Base-by-base conservation (phyloP, 352 stramenopile species). In the Pythium myriotylum region DNA sequence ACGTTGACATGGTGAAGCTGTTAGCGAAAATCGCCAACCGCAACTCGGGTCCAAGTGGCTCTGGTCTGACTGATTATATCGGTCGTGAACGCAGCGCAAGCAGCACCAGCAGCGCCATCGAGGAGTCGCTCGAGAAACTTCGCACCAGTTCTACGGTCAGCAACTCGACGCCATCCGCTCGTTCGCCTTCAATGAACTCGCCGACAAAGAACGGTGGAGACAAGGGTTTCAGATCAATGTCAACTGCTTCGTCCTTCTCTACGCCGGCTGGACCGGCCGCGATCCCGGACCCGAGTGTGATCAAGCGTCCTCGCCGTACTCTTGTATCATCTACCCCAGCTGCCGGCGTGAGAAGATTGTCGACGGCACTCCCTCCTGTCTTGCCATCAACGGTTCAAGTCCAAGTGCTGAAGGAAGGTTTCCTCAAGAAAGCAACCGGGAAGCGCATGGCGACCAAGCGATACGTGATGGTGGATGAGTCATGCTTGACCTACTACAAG, bases 401-500 rank as follows among this genome's bases (percentile, higher is more conserved):
- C 39, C 73, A 89, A 60, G 74, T 94, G 51, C 75, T 91, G 58
- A 95, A 94, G 54, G 79, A 92, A 43, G 88, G 87, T 19, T 94
- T 88, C 57, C 47, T 96, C 42, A 84, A 82, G 63, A 95, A 91
- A 58, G 81, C 84, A 16, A 95, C 84, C 24, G 86, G 86, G 3
- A 88, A 85, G 65, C 84, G 84, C 4, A 89, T 85, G 77, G 88
- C 88, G 5, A 91, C 76, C 16, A 95, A 95, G 66, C 85, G 88
- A 4, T 93, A 95, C 65, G 88, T 96, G 39, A 85, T 95, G 66
- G 75, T 95, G 16, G 88, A 96, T 53, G 83, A 94, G 49, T 71
- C 84, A 4, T 94, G 83, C 55, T 59, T 95, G 47, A 88, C 87
- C 16, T 92, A 91, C 68, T 95, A 94, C 77, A 95, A 94, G 72